Evolutionary conservation across 1,284 basidiomycete genomes (phyloP).

Genomic region (Cryptococcus neoformans): DNA sequence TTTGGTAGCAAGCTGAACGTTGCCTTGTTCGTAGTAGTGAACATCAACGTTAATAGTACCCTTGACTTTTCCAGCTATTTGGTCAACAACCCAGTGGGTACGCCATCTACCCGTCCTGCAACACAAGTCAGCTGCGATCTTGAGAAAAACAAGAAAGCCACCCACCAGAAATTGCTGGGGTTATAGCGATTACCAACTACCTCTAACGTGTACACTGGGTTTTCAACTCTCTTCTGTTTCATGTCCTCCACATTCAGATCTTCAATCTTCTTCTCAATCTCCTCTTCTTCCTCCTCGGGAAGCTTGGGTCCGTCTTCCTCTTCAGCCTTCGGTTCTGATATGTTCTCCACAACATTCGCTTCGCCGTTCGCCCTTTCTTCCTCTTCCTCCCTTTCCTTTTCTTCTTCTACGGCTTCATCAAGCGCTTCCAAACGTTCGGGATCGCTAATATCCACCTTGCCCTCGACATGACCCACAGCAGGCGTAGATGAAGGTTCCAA

Average conservation of each 20-base stretch:
- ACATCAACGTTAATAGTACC: slow-evolving; percentile 75
- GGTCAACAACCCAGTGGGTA: slow-evolving; percentile 52
- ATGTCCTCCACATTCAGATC: slow-evolving; percentile 9
- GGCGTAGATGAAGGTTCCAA: slow-evolving; percentile 31
- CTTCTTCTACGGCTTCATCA: slow-evolving; percentile 29
- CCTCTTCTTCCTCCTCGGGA: slow-evolving; percentile 6
- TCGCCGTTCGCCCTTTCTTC: slow-evolving; percentile 3
- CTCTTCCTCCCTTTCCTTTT: slow-evolving; percentile 21
- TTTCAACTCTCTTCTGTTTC: slow-evolving; percentile 29
- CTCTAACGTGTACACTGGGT: slow-evolving; percentile 64
- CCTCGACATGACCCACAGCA: slow-evolving; percentile 8
- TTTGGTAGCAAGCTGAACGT: slow-evolving; percentile 81
- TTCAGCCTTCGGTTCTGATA: slow-evolving; percentile 14
- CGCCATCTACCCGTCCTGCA: slow-evolving; percentile 89
- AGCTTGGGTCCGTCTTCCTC: slow-evolving; percentile 6
- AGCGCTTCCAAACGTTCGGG: slow-evolving; percentile 29
- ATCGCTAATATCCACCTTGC: slow-evolving; percentile 28
- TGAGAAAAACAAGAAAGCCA: background rate
- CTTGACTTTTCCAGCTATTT: slow-evolving; percentile 34
- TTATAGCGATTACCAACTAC: slow-evolving; percentile 93
- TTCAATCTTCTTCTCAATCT: background rate
- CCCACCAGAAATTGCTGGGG: slow-evolving; percentile 81
- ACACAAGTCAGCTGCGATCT: background rate
- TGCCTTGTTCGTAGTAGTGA: slow-evolving; percentile 96
- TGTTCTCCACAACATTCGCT: slow-evolving; percentile 5